Evolutionary conservation across 139 green algal genomes (phyloP).

Genomic region (Micractinium conductrix): DNA sequence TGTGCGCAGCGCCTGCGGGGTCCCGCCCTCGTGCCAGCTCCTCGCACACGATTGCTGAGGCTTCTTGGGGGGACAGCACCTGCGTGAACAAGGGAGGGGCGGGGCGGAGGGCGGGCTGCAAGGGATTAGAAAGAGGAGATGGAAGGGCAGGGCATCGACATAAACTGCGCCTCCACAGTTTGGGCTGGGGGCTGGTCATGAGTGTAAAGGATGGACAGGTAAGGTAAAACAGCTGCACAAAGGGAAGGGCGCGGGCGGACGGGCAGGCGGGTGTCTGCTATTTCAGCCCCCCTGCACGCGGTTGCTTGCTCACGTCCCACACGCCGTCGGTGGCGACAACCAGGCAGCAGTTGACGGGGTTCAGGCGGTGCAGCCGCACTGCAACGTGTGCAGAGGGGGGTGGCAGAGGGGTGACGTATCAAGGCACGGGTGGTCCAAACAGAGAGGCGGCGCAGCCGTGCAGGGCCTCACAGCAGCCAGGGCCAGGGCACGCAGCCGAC

Average conservation of each 20-base stretch:
- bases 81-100: not conserved
- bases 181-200: no score
- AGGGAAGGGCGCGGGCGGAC: no score
- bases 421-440: not conserved
- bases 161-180: no score
- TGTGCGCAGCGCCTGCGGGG: conserved; percentile 45
- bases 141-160: no score
- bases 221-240: no score
- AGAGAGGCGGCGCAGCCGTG: conserved; percentile 37
- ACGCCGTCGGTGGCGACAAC: conserved; percentile 71
- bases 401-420: no score
- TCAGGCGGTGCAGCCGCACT: conserved; percentile 41
- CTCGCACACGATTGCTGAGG: conserved; percentile 61
- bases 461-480: conserved; percentile 30
- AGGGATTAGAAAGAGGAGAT: no score
- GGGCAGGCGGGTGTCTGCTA: no score
- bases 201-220: no score
- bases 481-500: not conserved
- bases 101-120: no score
- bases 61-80: conserved; percentile 42
- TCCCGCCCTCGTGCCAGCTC: conserved; percentile 45
- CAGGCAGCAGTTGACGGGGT: conserved; percentile 58
- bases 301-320: conserved; percentile 60
- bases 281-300: not conserved
- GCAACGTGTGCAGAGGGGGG: not conserved